Evolutionary conservation across 2,329 filamentous ascomycete species (phyloP).

Genomic region (Cryoendolithus antarcticus): DNA sequence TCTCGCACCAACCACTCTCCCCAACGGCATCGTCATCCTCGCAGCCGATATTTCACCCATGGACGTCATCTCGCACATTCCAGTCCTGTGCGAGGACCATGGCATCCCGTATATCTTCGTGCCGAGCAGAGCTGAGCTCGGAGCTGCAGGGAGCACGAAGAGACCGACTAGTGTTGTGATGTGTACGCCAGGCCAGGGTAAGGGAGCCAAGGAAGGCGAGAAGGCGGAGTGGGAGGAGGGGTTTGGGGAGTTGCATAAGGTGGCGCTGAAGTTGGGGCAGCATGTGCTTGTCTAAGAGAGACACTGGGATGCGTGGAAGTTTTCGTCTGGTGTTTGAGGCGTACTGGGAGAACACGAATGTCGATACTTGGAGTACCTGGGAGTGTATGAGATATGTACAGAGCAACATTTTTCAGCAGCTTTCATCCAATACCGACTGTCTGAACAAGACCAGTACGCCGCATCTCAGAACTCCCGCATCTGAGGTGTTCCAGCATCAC

Average conservation of each 20-base stretch:
- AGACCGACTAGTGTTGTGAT: constrained; percentile 93
- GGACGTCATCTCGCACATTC: constrained; percentile 97
- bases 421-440: too few species aligned
- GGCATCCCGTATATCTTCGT: constrained; percentile 96
- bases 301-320: too few species aligned
- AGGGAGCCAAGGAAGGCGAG: constrained; percentile 34
- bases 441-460: too few species aligned
- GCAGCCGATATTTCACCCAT: constrained; percentile 96
- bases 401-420: constrained; percentile 5
- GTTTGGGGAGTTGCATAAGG: constrained; percentile 46
- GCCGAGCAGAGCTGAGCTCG: constrained; percentile 80
- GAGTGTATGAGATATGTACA: constrained; percentile 8
- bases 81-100: constrained; percentile 96
- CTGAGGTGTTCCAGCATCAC: too few species aligned
- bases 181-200: constrained; percentile 44
- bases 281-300: constrained; percentile 19
- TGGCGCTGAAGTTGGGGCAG: constrained; percentile 46
- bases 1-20: constrained; percentile 17
- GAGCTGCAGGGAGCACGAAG: constrained; percentile 88
- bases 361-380: constrained; percentile 12
- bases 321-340: too few species aligned
- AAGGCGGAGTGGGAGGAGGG: constrained; percentile 45
- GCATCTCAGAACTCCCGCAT: too few species aligned
- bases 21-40: constrained; percentile 70
- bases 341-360: neutral